Evolutionary conservation across 768 basidiomycete genomes (phyloP).

Genomic region (Coprinopsis strossmayeri): DNA sequence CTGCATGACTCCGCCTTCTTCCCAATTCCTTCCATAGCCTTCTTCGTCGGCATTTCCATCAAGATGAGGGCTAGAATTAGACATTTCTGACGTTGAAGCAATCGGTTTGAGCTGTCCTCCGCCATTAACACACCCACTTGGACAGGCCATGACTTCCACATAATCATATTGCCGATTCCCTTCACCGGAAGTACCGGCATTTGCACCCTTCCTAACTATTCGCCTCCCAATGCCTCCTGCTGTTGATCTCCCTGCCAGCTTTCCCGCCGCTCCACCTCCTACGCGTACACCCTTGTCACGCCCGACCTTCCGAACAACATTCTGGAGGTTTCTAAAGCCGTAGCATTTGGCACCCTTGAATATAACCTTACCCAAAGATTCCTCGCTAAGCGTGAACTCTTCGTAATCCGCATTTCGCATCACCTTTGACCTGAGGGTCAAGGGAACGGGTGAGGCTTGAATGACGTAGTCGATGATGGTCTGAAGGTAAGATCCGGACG

Average conservation of each 20-base stretch:
- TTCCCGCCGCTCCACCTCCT: constrained; percentile 36
- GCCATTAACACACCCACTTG: constrained; percentile 94
- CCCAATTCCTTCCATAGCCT: constrained; percentile 61
- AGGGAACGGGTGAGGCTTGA: constrained; percentile 32
- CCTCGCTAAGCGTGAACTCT: constrained; percentile 52
- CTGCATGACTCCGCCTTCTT: constrained; percentile 43
- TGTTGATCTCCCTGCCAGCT: constrained; percentile 19
- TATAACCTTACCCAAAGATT: constrained; percentile 49
- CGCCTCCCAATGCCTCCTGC: constrained; percentile 20
- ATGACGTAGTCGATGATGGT: constrained; percentile 59
- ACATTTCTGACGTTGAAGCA: neutral
- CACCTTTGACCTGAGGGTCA: constrained; percentile 46
- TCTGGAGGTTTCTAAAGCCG: constrained; percentile 95
- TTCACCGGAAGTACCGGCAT: constrained; percentile 20
- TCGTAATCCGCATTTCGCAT: constrained; percentile 75
- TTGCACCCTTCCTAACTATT: constrained; percentile 22
- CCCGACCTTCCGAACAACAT: constrained; percentile 91
- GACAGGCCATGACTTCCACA: constrained; percentile 99
- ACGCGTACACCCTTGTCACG: constrained; percentile 73
- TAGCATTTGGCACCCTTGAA: constrained; percentile 96
- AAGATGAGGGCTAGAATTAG: neutral
- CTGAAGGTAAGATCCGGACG: constrained; percentile 90
- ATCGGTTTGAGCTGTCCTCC: constrained; percentile 74
- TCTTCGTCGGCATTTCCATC: constrained; percentile 43
- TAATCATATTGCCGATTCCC: constrained; percentile 67